phyloP scores from a whole-genome alignment of 2,329 filamentous ascomycete genomes.

The Xylogone sp. region DNA sequence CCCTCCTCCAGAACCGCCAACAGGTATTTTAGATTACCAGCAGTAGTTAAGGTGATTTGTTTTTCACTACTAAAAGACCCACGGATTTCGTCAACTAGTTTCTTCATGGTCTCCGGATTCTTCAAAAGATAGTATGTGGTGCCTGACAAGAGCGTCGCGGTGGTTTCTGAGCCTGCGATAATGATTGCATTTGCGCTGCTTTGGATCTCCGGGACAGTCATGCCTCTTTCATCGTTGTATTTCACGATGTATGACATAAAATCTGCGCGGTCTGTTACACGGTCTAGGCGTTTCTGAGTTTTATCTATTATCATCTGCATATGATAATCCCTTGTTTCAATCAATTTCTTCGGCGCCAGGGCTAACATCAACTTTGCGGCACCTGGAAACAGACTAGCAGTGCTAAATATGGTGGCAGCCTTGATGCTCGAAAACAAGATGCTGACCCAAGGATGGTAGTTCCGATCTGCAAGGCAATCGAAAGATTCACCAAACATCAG shows the following conservation, averaged over 20 bases:
- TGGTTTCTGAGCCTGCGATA: slow-evolving; percentile 28
- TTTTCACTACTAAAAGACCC: slow-evolving; percentile 28
- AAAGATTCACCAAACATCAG: slow-evolving; percentile 38
- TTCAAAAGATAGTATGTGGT: slow-evolving; percentile 34
- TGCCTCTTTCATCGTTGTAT: background rate
- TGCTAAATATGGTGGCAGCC: background rate
- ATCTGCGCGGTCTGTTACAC: background rate
- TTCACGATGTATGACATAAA: background rate
- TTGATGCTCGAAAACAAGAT: slow-evolving; percentile 17
- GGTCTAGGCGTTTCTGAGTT: background rate
- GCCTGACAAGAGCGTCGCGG: slow-evolving; percentile 22
- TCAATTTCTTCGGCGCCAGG: background rate
- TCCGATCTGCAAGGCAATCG: slow-evolving; percentile 23
- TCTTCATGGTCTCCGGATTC: slow-evolving; percentile 31
- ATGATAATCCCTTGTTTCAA: no score
- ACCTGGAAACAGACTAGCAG: background rate
- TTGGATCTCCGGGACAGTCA: slow-evolving; percentile 3
- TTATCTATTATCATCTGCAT: no score
- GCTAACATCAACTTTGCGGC: background rate
- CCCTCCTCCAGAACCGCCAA: background rate
- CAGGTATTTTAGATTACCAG: background rate
- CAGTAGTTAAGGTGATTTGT: background rate
- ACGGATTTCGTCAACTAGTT: slow-evolving; percentile 38
- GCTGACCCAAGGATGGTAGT: slow-evolving; percentile 17
- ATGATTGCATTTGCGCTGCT: slow-evolving; percentile 17